phyloP scores from a whole-genome alignment of 2,329 filamentous ascomycete species.

The Phoma sp. region DNA sequence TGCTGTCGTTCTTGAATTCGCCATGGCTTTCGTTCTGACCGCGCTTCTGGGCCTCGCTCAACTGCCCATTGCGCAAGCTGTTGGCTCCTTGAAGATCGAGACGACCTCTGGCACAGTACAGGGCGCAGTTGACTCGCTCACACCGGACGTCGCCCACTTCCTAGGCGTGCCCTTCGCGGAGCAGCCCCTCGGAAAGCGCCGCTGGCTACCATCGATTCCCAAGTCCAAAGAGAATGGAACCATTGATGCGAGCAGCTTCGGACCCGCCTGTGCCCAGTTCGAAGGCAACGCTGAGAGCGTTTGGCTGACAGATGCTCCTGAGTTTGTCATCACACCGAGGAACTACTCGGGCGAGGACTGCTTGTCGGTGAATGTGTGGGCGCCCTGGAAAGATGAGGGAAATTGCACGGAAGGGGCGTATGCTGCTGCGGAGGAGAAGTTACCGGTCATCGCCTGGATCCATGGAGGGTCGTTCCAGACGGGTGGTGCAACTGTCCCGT shows the following conservation, averaged over 20 bases:
- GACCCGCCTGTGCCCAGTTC: slow-evolving; percentile 39
- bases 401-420: slow-evolving; percentile 14
- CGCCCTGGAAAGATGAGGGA: slow-evolving; percentile 36
- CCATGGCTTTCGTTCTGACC: slow-evolving; percentile 17
- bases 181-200: slow-evolving; percentile 37
- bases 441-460: slow-evolving; percentile 58
- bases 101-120: slow-evolving; percentile 40
- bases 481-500: slow-evolving; percentile 55
- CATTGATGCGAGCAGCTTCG: slow-evolving; percentile 38
- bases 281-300: slow-evolving; percentile 25
- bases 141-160: slow-evolving; percentile 48
- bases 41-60: slow-evolving; percentile 18
- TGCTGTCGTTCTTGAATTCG: background rate
- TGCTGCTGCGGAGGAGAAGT: slow-evolving; percentile 18
- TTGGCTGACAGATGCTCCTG: slow-evolving; percentile 33
- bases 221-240: slow-evolving; percentile 24
- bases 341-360: slow-evolving; percentile 53
- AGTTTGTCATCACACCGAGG: slow-evolving; percentile 28
- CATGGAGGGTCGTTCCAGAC: slow-evolving; percentile 56
- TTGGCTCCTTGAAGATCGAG: slow-evolving; percentile 26
- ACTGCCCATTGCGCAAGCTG: slow-evolving; percentile 19
- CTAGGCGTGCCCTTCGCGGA: slow-evolving; percentile 49
- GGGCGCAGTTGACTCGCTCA: slow-evolving; percentile 42
- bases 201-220: slow-evolving; percentile 42
- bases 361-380: slow-evolving; percentile 56